These are phyloP conservation scores for Juglanconis oblonga DNA, from an alignment of 2,329 filamentous ascomycete species.

Conservation along the genomic window DNA sequence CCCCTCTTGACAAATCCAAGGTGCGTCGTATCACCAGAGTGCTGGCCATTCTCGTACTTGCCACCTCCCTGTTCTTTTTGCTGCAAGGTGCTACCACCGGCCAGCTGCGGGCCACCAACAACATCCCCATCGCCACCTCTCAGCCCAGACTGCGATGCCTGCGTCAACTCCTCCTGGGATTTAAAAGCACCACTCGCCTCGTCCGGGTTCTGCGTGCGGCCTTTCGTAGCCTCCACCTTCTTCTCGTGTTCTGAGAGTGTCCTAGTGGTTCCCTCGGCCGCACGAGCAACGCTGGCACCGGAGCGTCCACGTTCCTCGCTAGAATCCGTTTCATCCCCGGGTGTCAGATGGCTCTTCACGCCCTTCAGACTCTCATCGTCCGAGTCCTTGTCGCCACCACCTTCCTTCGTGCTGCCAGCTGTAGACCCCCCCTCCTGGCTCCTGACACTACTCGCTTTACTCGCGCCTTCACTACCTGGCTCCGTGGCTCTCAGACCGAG, in stretches of 20 bases:
- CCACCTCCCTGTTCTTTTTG: not conserved
- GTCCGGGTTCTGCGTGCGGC: conserved; percentile 9
- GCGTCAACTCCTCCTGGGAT: conserved; percentile 4
- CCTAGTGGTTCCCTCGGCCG: not conserved
- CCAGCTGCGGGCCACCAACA: not conserved
- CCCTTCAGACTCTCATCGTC: conserved; percentile 24
- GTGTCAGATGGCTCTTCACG: conserved; percentile 17
- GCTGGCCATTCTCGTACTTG: not conserved
- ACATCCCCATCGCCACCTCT: not conserved
- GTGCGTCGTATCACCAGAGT: not conserved
- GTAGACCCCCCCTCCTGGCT: conserved; percentile 27
- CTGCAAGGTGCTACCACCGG: not conserved
- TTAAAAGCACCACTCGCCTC: conserved; percentile 3
- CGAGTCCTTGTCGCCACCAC: conserved; percentile 20
- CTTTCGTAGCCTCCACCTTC: conserved; percentile 15
- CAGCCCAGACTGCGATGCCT: not conserved
- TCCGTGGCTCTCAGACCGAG: conserved; percentile 67
- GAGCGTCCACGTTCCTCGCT: not conserved
- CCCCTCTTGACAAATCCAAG: conserved; percentile 8
- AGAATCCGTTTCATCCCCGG: not conserved
- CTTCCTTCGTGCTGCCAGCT: not conserved
- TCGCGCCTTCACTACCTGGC: conserved; percentile 64
- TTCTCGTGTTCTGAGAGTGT: conserved; percentile 11
- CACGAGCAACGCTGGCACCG: not conserved
- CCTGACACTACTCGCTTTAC: conserved; percentile 68